These are phyloP conservation scores for Colletotrichum simmondsii DNA, from an alignment of 2,329 filamentous ascomycete genomes.

Conservation along the genomic window DNA sequence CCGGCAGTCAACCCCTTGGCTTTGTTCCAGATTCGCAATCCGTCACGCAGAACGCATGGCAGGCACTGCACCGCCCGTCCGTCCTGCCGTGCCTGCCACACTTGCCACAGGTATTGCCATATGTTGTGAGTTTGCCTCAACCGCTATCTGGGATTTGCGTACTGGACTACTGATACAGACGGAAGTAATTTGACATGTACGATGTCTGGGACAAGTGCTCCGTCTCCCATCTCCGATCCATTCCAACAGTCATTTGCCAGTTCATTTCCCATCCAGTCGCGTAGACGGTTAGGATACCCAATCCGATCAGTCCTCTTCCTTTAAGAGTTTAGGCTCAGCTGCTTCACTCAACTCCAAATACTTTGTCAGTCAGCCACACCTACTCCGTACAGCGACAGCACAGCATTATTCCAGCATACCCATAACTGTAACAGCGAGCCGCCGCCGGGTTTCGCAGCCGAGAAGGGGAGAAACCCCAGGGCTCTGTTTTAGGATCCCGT, in stretches of 20 bases:
- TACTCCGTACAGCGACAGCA: too few relatives aligned
- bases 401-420: neutral
- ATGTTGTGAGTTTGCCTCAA: neutral
- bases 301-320: neutral
- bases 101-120: neutral
- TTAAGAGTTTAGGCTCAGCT: neutral
- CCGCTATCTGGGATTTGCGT: neutral
- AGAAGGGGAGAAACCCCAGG: too few relatives aligned
- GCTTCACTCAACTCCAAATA: too few relatives aligned
- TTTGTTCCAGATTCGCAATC: slow-evolving; percentile 29
- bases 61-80: neutral
- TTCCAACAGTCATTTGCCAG: neutral
- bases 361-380: too few relatives aligned
- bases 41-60: slow-evolving; percentile 25
- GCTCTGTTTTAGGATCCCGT: neutral
- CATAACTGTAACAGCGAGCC: neutral
- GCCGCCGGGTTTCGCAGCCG: neutral
- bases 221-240: neutral
- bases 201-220: neutral
- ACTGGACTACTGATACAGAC: too few relatives aligned
- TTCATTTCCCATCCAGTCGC: neutral
- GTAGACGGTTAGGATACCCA: too few relatives aligned
- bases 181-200: neutral
- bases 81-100: neutral
- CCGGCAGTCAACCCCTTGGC: slow-evolving; percentile 26